phyloP scores from a whole-genome alignment of 2,329 filamentous ascomycete species.

The Phyllosticta capitalensis region DNA sequence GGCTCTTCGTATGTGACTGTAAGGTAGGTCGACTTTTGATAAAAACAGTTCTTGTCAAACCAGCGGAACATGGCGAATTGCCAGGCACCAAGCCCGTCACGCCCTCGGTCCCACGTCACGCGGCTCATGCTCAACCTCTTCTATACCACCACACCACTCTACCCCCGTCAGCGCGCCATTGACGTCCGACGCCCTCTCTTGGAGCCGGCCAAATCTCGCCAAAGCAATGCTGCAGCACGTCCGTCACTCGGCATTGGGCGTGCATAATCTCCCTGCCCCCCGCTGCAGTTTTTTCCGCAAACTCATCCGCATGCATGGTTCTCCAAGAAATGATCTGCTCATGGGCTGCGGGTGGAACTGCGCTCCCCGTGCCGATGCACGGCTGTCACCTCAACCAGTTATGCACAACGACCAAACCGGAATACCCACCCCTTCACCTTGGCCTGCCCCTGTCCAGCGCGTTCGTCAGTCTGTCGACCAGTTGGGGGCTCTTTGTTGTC shows the following conservation, averaged over 20 bases:
- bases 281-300: slow-evolving; percentile 8
- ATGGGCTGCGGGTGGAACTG: slow-evolving; percentile 10
- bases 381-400: slow-evolving; percentile 7
- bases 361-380: slow-evolving; percentile 10
- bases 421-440: background rate
- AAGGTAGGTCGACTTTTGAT: background rate
- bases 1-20: background rate
- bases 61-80: slow-evolving; percentile 10
- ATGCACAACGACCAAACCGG: slow-evolving; percentile 3
- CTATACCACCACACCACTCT: background rate
- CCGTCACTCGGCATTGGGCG: slow-evolving; percentile 1
- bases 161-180: background rate
- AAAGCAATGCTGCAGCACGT: slow-evolving; percentile 3
- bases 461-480: background rate
- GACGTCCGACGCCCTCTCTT: background rate
- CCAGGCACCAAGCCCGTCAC: slow-evolving; percentile 7
- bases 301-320: slow-evolving; percentile 2
- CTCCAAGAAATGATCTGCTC: slow-evolving; percentile 8
- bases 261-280: slow-evolving; percentile 9
- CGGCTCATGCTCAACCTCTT: background rate
- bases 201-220: slow-evolving; percentile 1
- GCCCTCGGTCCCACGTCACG: background rate
- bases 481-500: background rate
- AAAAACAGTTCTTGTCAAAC: background rate
- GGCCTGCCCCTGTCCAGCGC: background rate